Base-by-base conservation (phyloP, 345 rosid species). In the Gossypium bickii region DNA sequence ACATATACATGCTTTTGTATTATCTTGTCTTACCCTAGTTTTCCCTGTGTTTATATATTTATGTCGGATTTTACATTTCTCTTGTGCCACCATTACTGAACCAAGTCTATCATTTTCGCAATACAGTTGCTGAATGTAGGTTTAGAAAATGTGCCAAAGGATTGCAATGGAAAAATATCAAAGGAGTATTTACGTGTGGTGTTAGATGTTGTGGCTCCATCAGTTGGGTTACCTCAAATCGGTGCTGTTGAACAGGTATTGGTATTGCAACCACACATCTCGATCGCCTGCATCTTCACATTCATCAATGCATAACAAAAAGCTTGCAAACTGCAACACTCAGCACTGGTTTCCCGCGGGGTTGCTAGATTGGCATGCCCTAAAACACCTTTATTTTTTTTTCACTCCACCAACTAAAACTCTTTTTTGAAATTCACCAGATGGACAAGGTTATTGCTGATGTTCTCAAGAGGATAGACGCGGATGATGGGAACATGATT, bases 141-240 rank as follows among this genome's bases (percentile, higher is more conserved):
- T 2, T 10, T 86, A 34, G 89, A 89, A 80, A 79, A 72, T 29
- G 73, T 80, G 58, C 93, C 97, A 4, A 91, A 81, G 80, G 97
- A 96, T 77, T 80, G 84, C 2, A 82, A 82, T 3, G 90, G 91
- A 73, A 93, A 88, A 81, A 77, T 93, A 22, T 81, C 92, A 0
- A 93, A 85, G 80, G 93, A 88, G 63, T 79, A 83, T 67, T 73
- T 96, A 55, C 89, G 90, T 3, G 78, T 83, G 70, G 95, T 81
- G 13, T 78, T 96, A 15, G 98, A 96, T 78, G 34, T 77, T 16
- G 65, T 93, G 73, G 92, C 92, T 78, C 87, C 98, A 24, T 83
- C 89, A 1, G 97, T 98, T 5, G 85, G 82, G 59, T 80, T 96
- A 78, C 97, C 98, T 66, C 99, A 98, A 56, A 18, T 91, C 25